phyloP scores from a whole-genome alignment of 2,329 filamentous ascomycete species.

The Falciphora oryzae region DNA sequence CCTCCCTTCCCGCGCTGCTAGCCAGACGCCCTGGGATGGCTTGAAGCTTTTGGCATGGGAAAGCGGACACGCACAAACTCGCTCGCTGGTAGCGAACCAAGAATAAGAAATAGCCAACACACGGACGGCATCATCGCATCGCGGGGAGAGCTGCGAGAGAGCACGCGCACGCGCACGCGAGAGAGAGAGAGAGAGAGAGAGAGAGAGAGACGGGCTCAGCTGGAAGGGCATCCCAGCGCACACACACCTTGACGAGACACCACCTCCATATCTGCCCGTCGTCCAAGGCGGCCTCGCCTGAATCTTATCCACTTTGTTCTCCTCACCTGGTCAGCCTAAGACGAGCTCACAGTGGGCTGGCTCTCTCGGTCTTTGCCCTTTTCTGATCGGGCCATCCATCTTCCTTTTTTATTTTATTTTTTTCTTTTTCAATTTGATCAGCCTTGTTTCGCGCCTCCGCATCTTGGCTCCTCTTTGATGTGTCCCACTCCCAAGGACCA shows the following conservation, averaged over 20 bases:
- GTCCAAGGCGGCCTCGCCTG: background rate
- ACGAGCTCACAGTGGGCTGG: background rate
- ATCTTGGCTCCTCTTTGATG: background rate
- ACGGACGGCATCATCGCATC: background rate
- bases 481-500: background rate
- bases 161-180: background rate
- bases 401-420: slow-evolving; percentile 9
- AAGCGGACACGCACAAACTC: slow-evolving; percentile 3
- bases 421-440: slow-evolving; percentile 4
- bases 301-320: background rate
- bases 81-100: background rate
- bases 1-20: slow-evolving; percentile 5
- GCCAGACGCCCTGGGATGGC: slow-evolving; percentile 3
- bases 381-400: slow-evolving; percentile 11
- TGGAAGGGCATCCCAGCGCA: background rate
- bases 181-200: too few relatives aligned
- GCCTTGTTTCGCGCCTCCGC: background rate
- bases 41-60: background rate
- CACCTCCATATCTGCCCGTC: background rate
- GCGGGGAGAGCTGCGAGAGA: background rate
- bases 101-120: background rate
- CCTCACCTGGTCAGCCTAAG: background rate
- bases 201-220: slow-evolving; percentile 1
- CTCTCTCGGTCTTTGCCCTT: slow-evolving; percentile 9
- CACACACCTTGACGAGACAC: slow-evolving; percentile 1